Evolutionary conservation across 805 yeast genomes (phyloP).

Genomic region (Metschnikowia santaceciliae): DNA sequence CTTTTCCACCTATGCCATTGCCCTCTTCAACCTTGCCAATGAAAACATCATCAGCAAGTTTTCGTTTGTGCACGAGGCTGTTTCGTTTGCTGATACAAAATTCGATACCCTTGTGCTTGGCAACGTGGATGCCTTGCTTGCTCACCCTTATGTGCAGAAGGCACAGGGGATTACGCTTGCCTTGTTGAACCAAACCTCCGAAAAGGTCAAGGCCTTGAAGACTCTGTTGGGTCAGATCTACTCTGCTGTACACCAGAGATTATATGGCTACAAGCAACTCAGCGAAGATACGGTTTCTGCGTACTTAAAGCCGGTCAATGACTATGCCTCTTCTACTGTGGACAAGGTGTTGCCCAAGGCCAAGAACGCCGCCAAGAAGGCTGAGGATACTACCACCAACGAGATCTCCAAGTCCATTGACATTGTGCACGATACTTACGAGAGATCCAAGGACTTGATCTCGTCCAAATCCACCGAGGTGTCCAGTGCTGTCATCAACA

Average conservation of each 20-base stretch:
- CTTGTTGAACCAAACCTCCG: constrained; percentile 9
- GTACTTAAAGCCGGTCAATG: constrained; percentile 25
- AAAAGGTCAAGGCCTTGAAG: constrained; percentile 6
- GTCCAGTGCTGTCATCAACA: constrained; percentile 27
- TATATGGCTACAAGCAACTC: constrained; percentile 10
- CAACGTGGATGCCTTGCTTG: constrained; percentile 19
- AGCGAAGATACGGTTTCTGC: constrained; percentile 15
- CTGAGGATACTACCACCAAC: constrained; percentile 15
- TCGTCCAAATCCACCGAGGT: constrained; percentile 26
- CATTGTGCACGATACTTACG: constrained; percentile 20
- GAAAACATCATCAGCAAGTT: constrained; percentile 21
- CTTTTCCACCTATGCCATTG: constrained; percentile 21
- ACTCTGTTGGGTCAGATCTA: constrained; percentile 8
- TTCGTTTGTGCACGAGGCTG: constrained; percentile 16
- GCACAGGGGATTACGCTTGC: constrained; percentile 6
- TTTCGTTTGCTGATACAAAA: constrained; percentile 21
- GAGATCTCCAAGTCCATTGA: constrained; percentile 21
- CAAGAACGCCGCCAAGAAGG: constrained; percentile 12
- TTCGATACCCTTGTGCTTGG: constrained; percentile 24
- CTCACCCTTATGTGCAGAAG: constrained; percentile 11
- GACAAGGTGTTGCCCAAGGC: constrained; percentile 27
- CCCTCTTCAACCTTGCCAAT: constrained; percentile 21
- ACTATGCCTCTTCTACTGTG: constrained; percentile 23
- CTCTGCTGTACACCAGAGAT: constrained; percentile 6
- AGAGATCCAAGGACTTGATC: constrained; percentile 23